Evolutionary conservation across 805 yeast genomes (phyloP), one percentile per base, ranked within the genome.

Genomic region (Pichia nakasei): DNA sequence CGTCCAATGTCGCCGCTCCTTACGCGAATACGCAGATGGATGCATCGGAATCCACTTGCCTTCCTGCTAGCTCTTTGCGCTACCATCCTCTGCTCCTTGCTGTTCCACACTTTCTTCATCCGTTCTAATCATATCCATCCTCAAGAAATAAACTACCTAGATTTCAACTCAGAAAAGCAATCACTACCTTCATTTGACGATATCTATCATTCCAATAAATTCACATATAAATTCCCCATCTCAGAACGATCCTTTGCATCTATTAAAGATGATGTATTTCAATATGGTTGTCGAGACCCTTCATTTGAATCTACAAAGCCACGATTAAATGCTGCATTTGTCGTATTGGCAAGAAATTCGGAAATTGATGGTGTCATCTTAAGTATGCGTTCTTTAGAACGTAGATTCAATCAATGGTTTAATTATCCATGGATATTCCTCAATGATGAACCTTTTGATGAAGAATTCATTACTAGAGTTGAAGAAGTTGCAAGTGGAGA

Each of bases 401-500:
- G 85, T 22, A 95, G 83, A 59, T 91, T 89, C 66, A 91, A 91
- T 60, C 89, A 89, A 54, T 87, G 96, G 95, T 93, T 72, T 61
- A 75, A 83, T 52, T 93, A 93, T 59, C 97, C 96, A 0, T 93
- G 95, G 81, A 82, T 86, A 1, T 86, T 93, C 53, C 62, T 93
- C 18, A 91, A 89, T 58, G 86, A 91, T 60, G 88, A 75, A 46
- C 79, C 76, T 17, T 89, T 91, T 55, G 68, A 71, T 20, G 73
- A 74, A 2, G 73, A 78, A 18, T 93, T 93, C 61, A 76, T 73
- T 53, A 54, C 53, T 2, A 63, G 69, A 2, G 80, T 87, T 0
- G 41, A 52, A 13, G 58, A 68, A 36, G 65, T 75, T 42, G 82
- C 93, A 4, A 65, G 69, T 9, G 76, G 89, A 0, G 59, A 70